Percentiles rank a stretch among this genome's conserved stretches.
These are phyloP conservation scores for Ganoderma lingzhi DNA, from an alignment of 1,284 basidiomycete species.

Conservation along the genomic window DNA sequence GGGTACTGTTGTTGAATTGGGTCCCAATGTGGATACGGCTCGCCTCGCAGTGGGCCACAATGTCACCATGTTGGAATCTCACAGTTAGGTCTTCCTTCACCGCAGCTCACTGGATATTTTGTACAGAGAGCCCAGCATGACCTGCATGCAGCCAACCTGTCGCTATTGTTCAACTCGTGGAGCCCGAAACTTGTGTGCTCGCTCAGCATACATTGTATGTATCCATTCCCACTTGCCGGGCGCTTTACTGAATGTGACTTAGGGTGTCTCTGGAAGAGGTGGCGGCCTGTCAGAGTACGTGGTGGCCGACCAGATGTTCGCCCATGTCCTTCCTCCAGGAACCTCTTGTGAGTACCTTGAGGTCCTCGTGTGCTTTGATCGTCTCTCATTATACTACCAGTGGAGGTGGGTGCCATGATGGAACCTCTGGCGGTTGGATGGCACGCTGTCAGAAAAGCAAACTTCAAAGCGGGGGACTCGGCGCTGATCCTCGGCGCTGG, in stretches of 20 bases:
- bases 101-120: too few relatives aligned
- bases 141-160: slow-evolving; percentile 35
- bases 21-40: slow-evolving; percentile 36
- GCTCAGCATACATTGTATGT: slow-evolving; percentile 39
- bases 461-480: slow-evolving; percentile 37
- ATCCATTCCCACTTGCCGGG: not conserved
- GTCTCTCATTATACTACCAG: slow-evolving; percentile 14
- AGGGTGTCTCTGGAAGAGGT: slow-evolving; percentile 36
- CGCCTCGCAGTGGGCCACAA: slow-evolving; percentile 39
- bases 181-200: slow-evolving; percentile 36
- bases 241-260: not conserved
- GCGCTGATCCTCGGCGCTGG: slow-evolving; percentile 44
- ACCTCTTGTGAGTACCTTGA: slow-evolving; percentile 11
- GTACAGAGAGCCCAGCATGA: slow-evolving; percentile 41
- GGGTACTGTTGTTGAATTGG: slow-evolving; percentile 41
- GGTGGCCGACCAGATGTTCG: slow-evolving; percentile 34
- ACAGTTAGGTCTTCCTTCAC: not conserved
- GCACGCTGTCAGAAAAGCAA: slow-evolving; percentile 42
- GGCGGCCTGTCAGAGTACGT: slow-evolving; percentile 43
- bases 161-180: slow-evolving; percentile 19
- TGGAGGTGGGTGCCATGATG: slow-evolving; percentile 42
- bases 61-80: slow-evolving; percentile 40
- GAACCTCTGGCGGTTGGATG: slow-evolving; percentile 46
- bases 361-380: not conserved
- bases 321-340: slow-evolving; percentile 39